Percentiles rank a stretch among this genome's conserved stretches.
Conservation (phyloP, 2,329 filamentous ascomycete genomes). For the Penicillium sp. region DNA sequence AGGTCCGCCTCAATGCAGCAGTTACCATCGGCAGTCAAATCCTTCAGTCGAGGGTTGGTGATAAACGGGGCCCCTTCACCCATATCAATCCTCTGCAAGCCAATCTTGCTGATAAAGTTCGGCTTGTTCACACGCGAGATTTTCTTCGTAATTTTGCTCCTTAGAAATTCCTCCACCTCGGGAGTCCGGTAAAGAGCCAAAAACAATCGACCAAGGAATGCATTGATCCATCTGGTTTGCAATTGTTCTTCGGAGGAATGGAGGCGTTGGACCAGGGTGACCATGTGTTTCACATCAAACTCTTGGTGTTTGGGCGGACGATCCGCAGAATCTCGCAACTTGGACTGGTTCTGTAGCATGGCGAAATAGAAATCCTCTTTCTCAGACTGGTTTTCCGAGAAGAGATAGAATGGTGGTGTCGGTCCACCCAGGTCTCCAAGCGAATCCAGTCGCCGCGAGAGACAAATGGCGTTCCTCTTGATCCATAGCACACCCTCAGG, state of each 20-base stretch:
- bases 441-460: conserved; percentile 63
- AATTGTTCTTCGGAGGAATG: conserved; percentile 90
- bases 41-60: conserved; percentile 82
- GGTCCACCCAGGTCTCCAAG: conserved; percentile 55
- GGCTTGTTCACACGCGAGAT: conserved; percentile 92
- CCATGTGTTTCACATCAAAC: conserved; percentile 83
- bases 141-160: conserved; percentile 90
- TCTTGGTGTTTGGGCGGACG: conserved; percentile 67
- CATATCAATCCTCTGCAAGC: conserved; percentile 78
- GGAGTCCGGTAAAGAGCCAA: conserved; percentile 82
- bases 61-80: conserved; percentile 85
- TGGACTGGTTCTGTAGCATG: conserved; percentile 78
- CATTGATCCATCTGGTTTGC: conserved; percentile 92
- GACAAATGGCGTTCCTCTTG: conserved; percentile 84
- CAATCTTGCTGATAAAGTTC: conserved; percentile 80
- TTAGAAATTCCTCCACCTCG: conserved; percentile 75
- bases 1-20: conserved; percentile 83
- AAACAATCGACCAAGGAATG: conserved; percentile 83
- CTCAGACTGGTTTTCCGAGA: conserved; percentile 90
- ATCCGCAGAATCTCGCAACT: conserved; percentile 57
- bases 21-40: conserved; percentile 88
- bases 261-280: conserved; percentile 82
- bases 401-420: conserved; percentile 86
- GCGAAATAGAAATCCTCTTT: conserved; percentile 99
- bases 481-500: conserved; percentile 94